Evolutionary conservation across 306 rosid species (phyloP).

Genomic region (Cicer bijugum): DNA sequence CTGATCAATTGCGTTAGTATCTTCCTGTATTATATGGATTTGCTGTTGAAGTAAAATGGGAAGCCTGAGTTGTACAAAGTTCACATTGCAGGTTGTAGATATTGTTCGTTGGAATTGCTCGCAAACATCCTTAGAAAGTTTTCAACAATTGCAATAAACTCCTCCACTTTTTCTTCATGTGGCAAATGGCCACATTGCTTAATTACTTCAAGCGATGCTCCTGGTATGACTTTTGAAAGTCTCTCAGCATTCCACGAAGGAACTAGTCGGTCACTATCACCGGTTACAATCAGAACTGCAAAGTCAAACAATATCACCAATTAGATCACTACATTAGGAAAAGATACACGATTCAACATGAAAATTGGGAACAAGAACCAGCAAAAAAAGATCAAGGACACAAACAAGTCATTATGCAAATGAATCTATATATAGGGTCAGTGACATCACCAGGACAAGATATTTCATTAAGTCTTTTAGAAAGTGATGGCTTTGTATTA

Average conservation of each 20-base stretch:
- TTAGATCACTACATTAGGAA: slow-evolving; percentile 7
- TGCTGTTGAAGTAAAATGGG: slow-evolving; percentile 24
- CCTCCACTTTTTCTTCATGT: slow-evolving; percentile 87
- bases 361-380: slow-evolving; percentile 9
- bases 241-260: slow-evolving; percentile 91
- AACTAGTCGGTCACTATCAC: slow-evolving; percentile 77
- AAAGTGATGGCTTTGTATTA: slow-evolving; percentile 63
- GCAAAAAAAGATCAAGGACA: slow-evolving; percentile 2
- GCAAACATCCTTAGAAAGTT: slow-evolving; percentile 65
- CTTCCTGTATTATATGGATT: slow-evolving; percentile 20
- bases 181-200: slow-evolving; percentile 91
- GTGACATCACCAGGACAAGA: slow-evolving; percentile 79
- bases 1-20: slow-evolving; percentile 17
- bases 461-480: slow-evolving; percentile 73
- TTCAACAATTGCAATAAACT: slow-evolving; percentile 70
- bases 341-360: slow-evolving; percentile 25
- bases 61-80: slow-evolving; percentile 13
- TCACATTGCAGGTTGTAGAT: slow-evolving; percentile 45
- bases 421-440: slow-evolving; percentile 40
- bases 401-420: slow-evolving; percentile 6
- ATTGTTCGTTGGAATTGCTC: slow-evolving; percentile 49
- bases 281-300: slow-evolving; percentile 85
- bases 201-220: slow-evolving; percentile 69
- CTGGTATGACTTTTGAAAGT: slow-evolving; percentile 82
- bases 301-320: slow-evolving; percentile 42